These are phyloP conservation scores for Salvia rosmarinus DNA, from an alignment of 257 asterid genomes.

Conservation along the genomic window DNA sequence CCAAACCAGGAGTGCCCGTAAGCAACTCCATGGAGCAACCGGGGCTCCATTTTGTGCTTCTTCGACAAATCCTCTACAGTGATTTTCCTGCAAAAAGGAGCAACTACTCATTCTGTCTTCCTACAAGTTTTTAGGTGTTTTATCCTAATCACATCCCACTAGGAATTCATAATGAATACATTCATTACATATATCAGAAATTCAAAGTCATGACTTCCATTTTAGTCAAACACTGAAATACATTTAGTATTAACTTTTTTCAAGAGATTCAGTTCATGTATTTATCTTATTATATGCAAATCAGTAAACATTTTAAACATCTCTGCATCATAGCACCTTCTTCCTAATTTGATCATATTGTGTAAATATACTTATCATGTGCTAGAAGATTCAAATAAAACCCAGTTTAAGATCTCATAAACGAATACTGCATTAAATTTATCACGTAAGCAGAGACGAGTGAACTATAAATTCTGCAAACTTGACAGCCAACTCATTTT, in stretches of 20 bases:
- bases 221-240: neutral
- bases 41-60: conserved; percentile 71
- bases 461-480: neutral
- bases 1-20: conserved; percentile 95
- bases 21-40: conserved; percentile 83
- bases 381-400: conserved; percentile 17
- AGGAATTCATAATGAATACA: neutral
- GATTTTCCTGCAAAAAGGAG: conserved; percentile 56
- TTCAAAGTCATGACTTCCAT: neutral
- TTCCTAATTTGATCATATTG: conserved; percentile 1
- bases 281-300: no score
- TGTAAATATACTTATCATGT: no score
- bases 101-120: conserved; percentile 9
- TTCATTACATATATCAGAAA: conserved; percentile 13
- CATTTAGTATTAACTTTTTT: neutral
- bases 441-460: neutral
- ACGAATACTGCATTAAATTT: neutral
- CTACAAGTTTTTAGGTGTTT: neutral
- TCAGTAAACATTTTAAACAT: conserved; percentile 3
- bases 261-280: no score
- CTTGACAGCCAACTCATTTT: neutral
- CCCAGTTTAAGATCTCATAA: conserved; percentile 13
- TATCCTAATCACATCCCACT: neutral
- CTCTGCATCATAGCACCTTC: neutral
- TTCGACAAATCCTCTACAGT: conserved; percentile 83